Base-by-base conservation (phyloP, 257 asterid species). In the Rehmannia glutinosa region DNA sequence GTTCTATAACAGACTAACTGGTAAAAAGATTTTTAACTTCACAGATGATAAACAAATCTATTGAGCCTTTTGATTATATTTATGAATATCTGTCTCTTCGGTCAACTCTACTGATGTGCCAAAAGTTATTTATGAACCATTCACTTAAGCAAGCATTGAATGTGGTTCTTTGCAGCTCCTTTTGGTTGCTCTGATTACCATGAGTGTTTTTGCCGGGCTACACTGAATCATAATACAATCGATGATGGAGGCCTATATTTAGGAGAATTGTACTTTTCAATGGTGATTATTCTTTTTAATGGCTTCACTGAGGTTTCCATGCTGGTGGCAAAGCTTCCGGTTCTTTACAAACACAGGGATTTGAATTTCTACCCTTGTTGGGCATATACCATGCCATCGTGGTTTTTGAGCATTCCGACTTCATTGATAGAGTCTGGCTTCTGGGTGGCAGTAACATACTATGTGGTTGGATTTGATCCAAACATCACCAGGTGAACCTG, bases 271-370 rank as follows among this genome's bases (percentile, higher is more conserved):
- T 92, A 87, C 42, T 92, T 87, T 72, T 78, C 97, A 9, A 90
- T 90, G 93, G 91, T 92, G 78, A 92, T 92, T 69, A 82, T 92
- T 68, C 93, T 92, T 74, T 90, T 87, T 73, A 90, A 92, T 78
- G 98, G 98, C 59, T 87, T 92, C 83, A 87, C 97, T 13, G 98
- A 92, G 86, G 96, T 92, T 43, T 83, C 98, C 73, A 83, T 92
- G 98, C 82, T 87, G 73, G 89, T 92, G 61, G 88, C 91, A 69
- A 92, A 87, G 85, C 97, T 92, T 75, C 98, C 98, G 1, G 73
- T 92, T 58, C 84, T 92, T 71, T 92, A 92, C 86, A 92, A 92
- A 83, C 96, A 92, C 71, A 80, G 98, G 74, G 98, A 90, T 81
- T 79, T 93, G 73, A 85, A 81, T 69, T 90, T 90, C 78, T 93